Percentiles rank a stretch among this genome's conserved stretches.
These are phyloP conservation scores for Schoenoplectus triqueter DNA, from an alignment of 202 grass and related monocot species.

Conservation along the genomic window DNA sequence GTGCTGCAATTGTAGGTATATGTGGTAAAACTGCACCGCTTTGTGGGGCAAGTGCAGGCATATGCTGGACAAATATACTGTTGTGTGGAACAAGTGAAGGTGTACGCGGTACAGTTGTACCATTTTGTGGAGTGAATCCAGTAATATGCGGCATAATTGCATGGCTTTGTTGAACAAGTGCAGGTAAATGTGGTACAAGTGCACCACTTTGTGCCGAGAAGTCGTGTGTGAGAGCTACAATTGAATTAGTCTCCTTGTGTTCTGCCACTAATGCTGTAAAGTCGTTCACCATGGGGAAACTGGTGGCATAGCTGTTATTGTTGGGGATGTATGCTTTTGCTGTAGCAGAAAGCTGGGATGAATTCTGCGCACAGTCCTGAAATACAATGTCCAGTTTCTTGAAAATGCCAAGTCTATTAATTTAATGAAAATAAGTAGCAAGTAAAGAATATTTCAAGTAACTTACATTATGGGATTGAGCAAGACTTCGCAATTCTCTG, in stretches of 20 bases:
- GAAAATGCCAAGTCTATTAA: not conserved
- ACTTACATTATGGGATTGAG: slow-evolving; percentile 21
- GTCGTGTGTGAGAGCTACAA: not conserved
- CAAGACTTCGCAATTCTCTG: not conserved
- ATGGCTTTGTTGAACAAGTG: not conserved
- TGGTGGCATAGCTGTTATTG: slow-evolving; percentile 10
- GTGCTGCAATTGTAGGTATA: not conserved
- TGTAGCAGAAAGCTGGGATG: slow-evolving; percentile 30
- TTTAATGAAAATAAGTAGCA: not conserved
- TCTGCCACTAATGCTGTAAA: slow-evolving; percentile 11
- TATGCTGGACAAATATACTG: not conserved
- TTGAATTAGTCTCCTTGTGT: slow-evolving; percentile 4
- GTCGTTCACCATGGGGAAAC: not conserved
- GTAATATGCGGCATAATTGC: not conserved
- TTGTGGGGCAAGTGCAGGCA: not conserved
- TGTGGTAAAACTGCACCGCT: not conserved
- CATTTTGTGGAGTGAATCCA: not conserved
- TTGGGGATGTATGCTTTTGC: slow-evolving; percentile 26
- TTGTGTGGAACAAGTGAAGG: not conserved
- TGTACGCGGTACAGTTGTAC: not conserved
- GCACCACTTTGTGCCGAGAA: not conserved
- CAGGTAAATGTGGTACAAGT: not conserved
- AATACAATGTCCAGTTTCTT: not conserved
- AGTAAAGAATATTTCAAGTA: slow-evolving; percentile 9
- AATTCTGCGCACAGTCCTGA: slow-evolving; percentile 11